phyloP scores from a whole-genome alignment of 1,139 yeast species.

The Yamadazyma aaseri region DNA sequence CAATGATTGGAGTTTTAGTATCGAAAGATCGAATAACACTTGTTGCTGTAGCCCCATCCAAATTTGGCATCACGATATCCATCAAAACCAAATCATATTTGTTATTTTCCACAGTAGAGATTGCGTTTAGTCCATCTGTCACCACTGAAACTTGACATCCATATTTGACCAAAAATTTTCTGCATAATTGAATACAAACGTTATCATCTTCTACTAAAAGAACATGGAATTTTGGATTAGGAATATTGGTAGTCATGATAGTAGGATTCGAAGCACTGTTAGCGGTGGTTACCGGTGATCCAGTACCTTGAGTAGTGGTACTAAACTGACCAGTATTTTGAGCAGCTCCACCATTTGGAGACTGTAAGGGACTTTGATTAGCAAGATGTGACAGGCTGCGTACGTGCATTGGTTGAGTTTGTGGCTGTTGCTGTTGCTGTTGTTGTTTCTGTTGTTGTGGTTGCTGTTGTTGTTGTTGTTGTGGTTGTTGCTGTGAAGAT shows the following conservation, averaged over 20 bases:
- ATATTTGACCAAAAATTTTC: conserved; percentile 76
- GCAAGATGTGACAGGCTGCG: conserved; percentile 1
- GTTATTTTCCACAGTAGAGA: conserved; percentile 71
- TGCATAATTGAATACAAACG: conserved; percentile 75
- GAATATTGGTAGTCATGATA: conserved; percentile 31
- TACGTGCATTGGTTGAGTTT: conserved; percentile 1
- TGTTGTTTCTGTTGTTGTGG: conserved; percentile 7
- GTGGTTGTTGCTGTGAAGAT: background rate
- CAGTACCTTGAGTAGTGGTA: background rate
- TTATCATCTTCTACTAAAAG: conserved; percentile 84
- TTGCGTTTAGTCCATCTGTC: conserved; percentile 88
- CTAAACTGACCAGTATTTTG: background rate
- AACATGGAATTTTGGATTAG: conserved; percentile 60
- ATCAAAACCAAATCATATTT: conserved; percentile 81
- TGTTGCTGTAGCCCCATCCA: conserved; percentile 93
- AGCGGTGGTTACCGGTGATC: background rate
- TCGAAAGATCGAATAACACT: conserved; percentile 82
- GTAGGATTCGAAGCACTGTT: conserved; percentile 5
- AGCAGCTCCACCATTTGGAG: conserved; percentile 14
- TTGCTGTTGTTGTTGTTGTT: conserved; percentile 2
- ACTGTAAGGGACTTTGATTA: conserved; percentile 14
- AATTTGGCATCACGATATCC: conserved; percentile 93
- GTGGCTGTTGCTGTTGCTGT: conserved; percentile 3
- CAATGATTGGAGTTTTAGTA: conserved; percentile 81
- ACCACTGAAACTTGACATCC: conserved; percentile 94